Percentiles rank a stretch among this genome's conserved stretches.
phyloP scores from a whole-genome alignment of 371 early-diverging fungal genomes.

The Syncephalis fuscata region DNA sequence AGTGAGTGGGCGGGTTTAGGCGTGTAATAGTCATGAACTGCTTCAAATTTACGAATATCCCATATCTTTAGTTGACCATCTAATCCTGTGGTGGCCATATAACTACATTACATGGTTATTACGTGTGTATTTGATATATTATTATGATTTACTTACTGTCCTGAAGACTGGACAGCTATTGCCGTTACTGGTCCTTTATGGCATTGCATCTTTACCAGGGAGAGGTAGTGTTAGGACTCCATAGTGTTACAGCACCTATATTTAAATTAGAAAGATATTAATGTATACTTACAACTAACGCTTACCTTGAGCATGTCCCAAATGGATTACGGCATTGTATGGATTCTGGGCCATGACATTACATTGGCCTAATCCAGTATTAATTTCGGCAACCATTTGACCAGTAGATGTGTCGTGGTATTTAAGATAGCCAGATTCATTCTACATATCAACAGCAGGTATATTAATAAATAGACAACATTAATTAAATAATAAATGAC shows the following conservation, averaged over 20 bases:
- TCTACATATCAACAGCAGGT: too few relatives aligned
- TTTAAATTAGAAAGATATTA: neutral
- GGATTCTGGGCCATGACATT: constrained; percentile 83
- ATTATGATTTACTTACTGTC: constrained; percentile 19
- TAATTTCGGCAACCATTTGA: constrained; percentile 61
- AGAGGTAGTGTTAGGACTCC: constrained; percentile 73
- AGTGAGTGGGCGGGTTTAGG: constrained; percentile 53
- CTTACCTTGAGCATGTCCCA: constrained; percentile 81
- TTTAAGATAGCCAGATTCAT: constrained; percentile 66
- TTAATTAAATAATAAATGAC: constrained; percentile 3
- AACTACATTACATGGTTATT: too few relatives aligned
- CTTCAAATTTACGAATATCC: constrained; percentile 87
- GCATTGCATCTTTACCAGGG: constrained; percentile 93
- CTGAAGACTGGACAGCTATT: constrained; percentile 74
- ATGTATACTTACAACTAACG: neutral
- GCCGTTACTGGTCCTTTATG: constrained; percentile 77
- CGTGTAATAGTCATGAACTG: constrained; percentile 64
- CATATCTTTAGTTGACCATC: constrained; percentile 22
- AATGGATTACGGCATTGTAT: constrained; percentile 81
- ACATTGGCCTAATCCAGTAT: constrained; percentile 65
- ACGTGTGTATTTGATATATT: too few relatives aligned
- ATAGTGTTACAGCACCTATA: constrained; percentile 70
- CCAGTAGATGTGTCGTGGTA: constrained; percentile 98
- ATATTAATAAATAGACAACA: too few relatives aligned
- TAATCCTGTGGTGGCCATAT: too few relatives aligned